A percentile compares a stretch with the other conserved stretches of the same genome.
phyloP scores from a whole-genome alignment of 1,284 basidiomycete species.

The Melampsora americana region DNA sequence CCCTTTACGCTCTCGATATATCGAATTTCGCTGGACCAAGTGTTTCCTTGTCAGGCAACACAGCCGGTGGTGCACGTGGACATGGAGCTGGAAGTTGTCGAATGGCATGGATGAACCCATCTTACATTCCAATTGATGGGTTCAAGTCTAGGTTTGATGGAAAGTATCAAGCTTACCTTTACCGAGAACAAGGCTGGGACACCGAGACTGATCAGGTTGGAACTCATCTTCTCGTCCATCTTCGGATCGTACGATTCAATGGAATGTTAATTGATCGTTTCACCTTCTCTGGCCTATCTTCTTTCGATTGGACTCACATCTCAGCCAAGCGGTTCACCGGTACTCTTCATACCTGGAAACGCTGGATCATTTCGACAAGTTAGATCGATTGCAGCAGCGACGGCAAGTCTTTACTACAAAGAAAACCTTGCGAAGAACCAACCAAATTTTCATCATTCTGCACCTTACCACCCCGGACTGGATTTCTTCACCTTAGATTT shows the following conservation, averaged over 20 bases:
- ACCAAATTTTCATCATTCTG: background rate
- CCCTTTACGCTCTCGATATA: slow-evolving; percentile 25
- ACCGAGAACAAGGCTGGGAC: slow-evolving; percentile 86
- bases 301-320: slow-evolving; percentile 35
- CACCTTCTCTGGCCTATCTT: background rate
- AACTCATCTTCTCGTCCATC: background rate
- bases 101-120: slow-evolving; percentile 96
- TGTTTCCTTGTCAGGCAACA: slow-evolving; percentile 7
- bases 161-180: slow-evolving; percentile 81
- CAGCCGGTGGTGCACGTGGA: slow-evolving; percentile 15
- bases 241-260: background rate
- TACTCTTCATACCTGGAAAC: slow-evolving; percentile 94
- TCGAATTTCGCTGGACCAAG: slow-evolving; percentile 13
- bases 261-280: background rate
- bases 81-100: slow-evolving; percentile 62
- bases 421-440: slow-evolving; percentile 46
- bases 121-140: slow-evolving; percentile 65
- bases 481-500: slow-evolving; percentile 91
- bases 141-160: slow-evolving; percentile 59
- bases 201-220: slow-evolving; percentile 60
- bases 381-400: slow-evolving; percentile 88
- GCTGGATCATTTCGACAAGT: slow-evolving; percentile 93
- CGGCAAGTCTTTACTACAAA: slow-evolving; percentile 71
- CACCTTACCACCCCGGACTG: slow-evolving; percentile 59
- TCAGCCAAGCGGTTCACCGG: slow-evolving; percentile 66